Percentiles rank a stretch among this genome's conserved stretches.
Evolutionary conservation across 768 basidiomycete genomes (phyloP).

Genomic region (Termitomyces sp.): DNA sequence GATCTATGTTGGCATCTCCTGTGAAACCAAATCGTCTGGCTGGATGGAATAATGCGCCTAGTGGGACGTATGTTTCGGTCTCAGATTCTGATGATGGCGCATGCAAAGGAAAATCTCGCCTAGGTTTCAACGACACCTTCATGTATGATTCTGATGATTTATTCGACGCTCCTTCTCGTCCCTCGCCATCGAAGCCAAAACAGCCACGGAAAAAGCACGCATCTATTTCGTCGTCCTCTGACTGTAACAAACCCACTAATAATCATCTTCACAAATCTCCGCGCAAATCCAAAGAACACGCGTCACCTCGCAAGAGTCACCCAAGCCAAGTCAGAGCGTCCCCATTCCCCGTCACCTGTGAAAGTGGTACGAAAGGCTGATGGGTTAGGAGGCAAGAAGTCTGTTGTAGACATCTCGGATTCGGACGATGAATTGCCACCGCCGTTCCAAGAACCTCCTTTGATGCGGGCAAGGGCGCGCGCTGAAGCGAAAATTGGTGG

Average conservation of each 20-base stretch:
- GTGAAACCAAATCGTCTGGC: constrained; percentile 13
- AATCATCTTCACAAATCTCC: constrained; percentile 18
- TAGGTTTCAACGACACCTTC: constrained; percentile 8
- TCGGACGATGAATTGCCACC: constrained; percentile 25
- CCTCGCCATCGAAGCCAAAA: not conserved
- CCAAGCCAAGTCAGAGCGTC: not conserved
- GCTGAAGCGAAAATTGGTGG: constrained; percentile 1
- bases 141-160: constrained; percentile 17
- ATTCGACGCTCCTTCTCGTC: not conserved
- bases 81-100: constrained; percentile 16
- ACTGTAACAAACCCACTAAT: constrained; percentile 14
- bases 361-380: not conserved
- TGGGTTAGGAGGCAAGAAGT: not conserved
- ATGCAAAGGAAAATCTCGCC: not conserved
- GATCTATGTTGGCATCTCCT: constrained; percentile 8
- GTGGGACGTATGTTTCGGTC: constrained; percentile 4
- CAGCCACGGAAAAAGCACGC: constrained; percentile 2
- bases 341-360: constrained; percentile 11
- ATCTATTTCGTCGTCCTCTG: constrained; percentile 15
- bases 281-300: constrained; percentile 18
- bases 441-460: constrained; percentile 9
- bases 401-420: constrained; percentile 38
- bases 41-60: constrained; percentile 1
- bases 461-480: constrained; percentile 16
- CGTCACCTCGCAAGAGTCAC: constrained; percentile 13